phyloP scores from a whole-genome alignment of 2,329 filamentous ascomycete genomes.

The Pyrenophora graminea region DNA sequence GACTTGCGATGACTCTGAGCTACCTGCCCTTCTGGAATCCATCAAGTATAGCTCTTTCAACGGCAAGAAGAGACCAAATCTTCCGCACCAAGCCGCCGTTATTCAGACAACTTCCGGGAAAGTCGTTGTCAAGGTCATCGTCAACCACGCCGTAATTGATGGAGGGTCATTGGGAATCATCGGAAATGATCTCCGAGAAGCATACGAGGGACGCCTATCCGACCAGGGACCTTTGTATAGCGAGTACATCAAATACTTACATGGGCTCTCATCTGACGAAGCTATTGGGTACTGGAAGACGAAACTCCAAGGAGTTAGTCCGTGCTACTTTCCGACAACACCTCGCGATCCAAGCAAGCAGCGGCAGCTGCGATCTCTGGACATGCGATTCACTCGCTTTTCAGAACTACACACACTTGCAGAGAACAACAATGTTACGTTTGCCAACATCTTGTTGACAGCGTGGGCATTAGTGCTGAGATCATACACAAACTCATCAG shows the following conservation, averaged over 20 bases:
- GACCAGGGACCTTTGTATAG: constrained; percentile 38
- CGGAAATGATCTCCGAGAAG: constrained; percentile 36
- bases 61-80: constrained; percentile 34
- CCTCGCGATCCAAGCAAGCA: constrained; percentile 29
- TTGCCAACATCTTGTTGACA: constrained; percentile 41
- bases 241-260: constrained; percentile 43
- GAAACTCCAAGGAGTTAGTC: constrained; percentile 34
- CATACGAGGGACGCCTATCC: constrained; percentile 34
- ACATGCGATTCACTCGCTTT: constrained; percentile 37
- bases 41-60: constrained; percentile 35
- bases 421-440: constrained; percentile 32
- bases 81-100: constrained; percentile 41
- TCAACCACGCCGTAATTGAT: constrained; percentile 44
- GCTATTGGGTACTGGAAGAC: constrained; percentile 40
- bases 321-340: constrained; percentile 40
- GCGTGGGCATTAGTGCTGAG: constrained; percentile 41
- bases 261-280: constrained; percentile 21
- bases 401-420: constrained; percentile 36
- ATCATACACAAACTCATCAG: constrained; percentile 34
- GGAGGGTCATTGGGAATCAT: constrained; percentile 40
- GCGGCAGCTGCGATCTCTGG: constrained; percentile 32
- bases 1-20: constrained; percentile 31
- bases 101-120: constrained; percentile 33
- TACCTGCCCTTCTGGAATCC: constrained; percentile 25
- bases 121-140: constrained; percentile 41